Conservation (phyloP, 495 filamentous ascomycete genomes). For the Alectoria sarmentosa region DNA sequence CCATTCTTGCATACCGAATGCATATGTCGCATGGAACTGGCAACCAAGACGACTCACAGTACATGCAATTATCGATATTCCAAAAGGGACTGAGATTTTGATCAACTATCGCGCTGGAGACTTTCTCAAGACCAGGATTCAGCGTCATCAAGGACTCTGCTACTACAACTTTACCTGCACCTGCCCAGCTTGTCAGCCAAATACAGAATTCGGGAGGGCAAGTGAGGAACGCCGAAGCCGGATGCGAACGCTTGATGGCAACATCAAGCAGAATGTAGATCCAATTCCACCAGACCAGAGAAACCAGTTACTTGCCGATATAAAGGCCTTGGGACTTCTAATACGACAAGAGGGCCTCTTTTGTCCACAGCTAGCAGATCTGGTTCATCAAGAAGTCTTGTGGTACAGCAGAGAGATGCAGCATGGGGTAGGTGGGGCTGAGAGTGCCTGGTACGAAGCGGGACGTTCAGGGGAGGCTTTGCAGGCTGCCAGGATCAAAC, state of each 20-base stretch:
- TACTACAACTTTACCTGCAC: background rate
- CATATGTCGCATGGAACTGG: conserved; percentile 8
- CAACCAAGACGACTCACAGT: background rate
- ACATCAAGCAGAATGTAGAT: background rate
- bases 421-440: background rate
- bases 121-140: background rate
- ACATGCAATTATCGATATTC: background rate
- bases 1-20: conserved; percentile 15
- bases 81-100: background rate
- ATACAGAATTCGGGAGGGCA: background rate
- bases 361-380: conserved; percentile 1
- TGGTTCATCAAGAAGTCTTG: background rate
- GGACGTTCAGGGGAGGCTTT: background rate
- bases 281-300: background rate
- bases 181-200: conserved; percentile 5
- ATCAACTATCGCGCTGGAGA: background rate
- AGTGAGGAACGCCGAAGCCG: background rate
- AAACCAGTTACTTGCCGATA: background rate
- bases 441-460: background rate
- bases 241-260: background rate
- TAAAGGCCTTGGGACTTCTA: background rate
- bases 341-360: background rate
- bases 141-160: background rate
- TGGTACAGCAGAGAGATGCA: background rate
- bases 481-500: background rate